Conservation (phyloP, 2,329 filamentous ascomycete species). For the Clarireedia hainanense region DNA sequence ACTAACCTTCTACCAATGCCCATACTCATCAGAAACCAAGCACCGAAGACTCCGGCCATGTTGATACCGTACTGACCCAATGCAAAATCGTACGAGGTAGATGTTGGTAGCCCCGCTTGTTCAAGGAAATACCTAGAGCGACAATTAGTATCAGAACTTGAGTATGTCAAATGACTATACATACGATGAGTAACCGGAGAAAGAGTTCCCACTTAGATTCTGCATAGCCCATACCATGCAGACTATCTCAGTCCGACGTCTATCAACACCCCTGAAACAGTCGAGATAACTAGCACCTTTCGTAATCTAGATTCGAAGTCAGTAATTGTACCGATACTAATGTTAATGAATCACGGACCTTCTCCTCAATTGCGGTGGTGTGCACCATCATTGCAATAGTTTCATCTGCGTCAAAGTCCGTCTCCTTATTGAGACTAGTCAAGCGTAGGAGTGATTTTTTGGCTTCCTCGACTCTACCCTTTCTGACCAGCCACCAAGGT, state of each 20-base stretch:
- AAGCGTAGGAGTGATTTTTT: constrained; percentile 30
- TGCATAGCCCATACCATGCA: constrained; percentile 58
- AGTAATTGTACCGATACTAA: neutral
- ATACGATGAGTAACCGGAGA: constrained; percentile 53
- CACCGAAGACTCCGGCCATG: constrained; percentile 44
- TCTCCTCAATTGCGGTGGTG: constrained; percentile 48
- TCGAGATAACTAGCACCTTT: constrained; percentile 41
- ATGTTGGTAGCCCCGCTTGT: constrained; percentile 44
- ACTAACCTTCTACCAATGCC: constrained; percentile 36
- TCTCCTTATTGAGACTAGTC: constrained; percentile 33
- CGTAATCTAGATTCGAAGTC: constrained; percentile 19
- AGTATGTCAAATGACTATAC: constrained; percentile 27
- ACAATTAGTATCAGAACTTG: neutral
- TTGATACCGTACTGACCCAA: constrained; percentile 43
- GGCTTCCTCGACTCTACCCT: constrained; percentile 36
- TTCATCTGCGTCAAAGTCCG: constrained; percentile 37
- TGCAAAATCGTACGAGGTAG: constrained; percentile 46
- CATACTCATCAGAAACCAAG: constrained; percentile 40
- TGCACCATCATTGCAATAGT: constrained; percentile 49
- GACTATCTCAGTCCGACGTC: constrained; percentile 47
- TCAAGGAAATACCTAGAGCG: constrained; percentile 42
- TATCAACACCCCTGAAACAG: constrained; percentile 41
- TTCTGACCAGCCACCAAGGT: constrained; percentile 42
- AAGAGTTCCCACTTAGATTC: constrained; percentile 53
- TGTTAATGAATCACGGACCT: constrained; percentile 17